Evolutionary conservation across 2,329 filamentous ascomycete species (phyloP).

Genomic region (Cordyceps tenuipes): DNA sequence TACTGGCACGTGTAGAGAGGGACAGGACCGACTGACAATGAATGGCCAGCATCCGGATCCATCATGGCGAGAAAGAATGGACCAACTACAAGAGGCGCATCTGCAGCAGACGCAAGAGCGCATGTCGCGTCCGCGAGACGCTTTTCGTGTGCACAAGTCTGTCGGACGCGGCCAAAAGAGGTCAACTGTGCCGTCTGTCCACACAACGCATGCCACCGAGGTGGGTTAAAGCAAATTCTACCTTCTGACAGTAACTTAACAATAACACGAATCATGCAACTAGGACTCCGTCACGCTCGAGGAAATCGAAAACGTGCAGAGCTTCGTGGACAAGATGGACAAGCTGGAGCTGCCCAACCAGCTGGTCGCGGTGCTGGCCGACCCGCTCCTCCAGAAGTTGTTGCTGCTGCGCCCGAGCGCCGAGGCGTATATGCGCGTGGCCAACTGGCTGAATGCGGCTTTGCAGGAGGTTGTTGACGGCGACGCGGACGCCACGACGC

Average conservation of each 20-base stretch:
- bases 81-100: slow-evolving; percentile 55
- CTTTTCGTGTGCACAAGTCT: slow-evolving; percentile 56
- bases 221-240: slow-evolving; percentile 27
- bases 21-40: slow-evolving; percentile 2
- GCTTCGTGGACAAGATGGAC: slow-evolving; percentile 66
- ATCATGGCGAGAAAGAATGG: slow-evolving; percentile 63
- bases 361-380: slow-evolving; percentile 65
- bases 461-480: slow-evolving; percentile 48
- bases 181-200: slow-evolving; percentile 55
- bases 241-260: neutral
- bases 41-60: slow-evolving; percentile 57
- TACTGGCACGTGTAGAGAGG: neutral
- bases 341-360: slow-evolving; percentile 76
- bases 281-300: slow-evolving; percentile 58
- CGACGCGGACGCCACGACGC: slow-evolving; percentile 37
- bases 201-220: slow-evolving; percentile 66
- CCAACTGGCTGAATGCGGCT: slow-evolving; percentile 50
- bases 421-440: slow-evolving; percentile 42
- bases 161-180: slow-evolving; percentile 21
- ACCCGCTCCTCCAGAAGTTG: slow-evolving; percentile 72
- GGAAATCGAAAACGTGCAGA: slow-evolving; percentile 63
- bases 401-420: slow-evolving; percentile 54
- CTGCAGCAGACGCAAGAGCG: slow-evolving; percentile 37
- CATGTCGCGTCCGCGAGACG: slow-evolving; percentile 28
- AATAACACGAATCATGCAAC: slow-evolving; percentile 21